phyloP scores from a whole-genome alignment of 2,329 filamentous ascomycete species.

The Alternaria sp. region DNA sequence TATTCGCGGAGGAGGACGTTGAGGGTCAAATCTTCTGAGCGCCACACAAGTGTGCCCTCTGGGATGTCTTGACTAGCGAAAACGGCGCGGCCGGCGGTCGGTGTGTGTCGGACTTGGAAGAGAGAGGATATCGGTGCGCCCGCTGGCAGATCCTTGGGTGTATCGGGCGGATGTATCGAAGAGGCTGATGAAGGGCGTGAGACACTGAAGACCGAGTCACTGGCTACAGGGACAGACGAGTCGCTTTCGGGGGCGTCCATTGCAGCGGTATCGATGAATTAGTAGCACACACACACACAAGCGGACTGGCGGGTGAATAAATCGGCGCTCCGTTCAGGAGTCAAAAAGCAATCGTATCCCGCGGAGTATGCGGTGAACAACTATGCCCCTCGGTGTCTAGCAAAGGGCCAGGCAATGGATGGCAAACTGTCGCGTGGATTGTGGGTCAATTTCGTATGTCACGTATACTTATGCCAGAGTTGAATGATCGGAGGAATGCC shows the following conservation, averaged over 20 bases:
- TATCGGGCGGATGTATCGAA: conserved; percentile 15
- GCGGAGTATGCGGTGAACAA: conserved; percentile 3
- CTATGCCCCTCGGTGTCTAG: conserved; percentile 3
- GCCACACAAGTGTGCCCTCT: conserved; percentile 48
- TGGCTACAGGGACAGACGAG: conserved; percentile 18
- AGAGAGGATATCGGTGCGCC: conserved; percentile 38
- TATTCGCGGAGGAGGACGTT: conserved; percentile 57
- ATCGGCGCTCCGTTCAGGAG: not conserved
- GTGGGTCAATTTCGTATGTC: conserved; percentile 45
- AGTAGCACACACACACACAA: conserved; percentile 7
- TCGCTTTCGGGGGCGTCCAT: conserved; percentile 20
- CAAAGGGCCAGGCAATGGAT: not conserved
- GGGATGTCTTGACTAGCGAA: conserved; percentile 52
- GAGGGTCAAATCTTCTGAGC: conserved; percentile 50
- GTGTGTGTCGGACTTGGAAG: conserved; percentile 54
- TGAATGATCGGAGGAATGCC: conserved; percentile 39
- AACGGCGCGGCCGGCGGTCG: conserved; percentile 56
- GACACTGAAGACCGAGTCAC: conserved; percentile 22
- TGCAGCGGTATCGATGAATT: conserved; percentile 8
- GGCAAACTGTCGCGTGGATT: conserved; percentile 15
- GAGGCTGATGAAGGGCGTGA: conserved; percentile 27
- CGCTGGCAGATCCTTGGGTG: conserved; percentile 22
- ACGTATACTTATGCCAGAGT: conserved; percentile 36
- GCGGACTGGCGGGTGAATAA: conserved; percentile 3
- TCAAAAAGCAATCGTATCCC: conserved; percentile 5